These are phyloP conservation scores for Phialophora verrucosa DNA, from an alignment of 2,329 filamentous ascomycete genomes.

Conservation along the genomic window DNA sequence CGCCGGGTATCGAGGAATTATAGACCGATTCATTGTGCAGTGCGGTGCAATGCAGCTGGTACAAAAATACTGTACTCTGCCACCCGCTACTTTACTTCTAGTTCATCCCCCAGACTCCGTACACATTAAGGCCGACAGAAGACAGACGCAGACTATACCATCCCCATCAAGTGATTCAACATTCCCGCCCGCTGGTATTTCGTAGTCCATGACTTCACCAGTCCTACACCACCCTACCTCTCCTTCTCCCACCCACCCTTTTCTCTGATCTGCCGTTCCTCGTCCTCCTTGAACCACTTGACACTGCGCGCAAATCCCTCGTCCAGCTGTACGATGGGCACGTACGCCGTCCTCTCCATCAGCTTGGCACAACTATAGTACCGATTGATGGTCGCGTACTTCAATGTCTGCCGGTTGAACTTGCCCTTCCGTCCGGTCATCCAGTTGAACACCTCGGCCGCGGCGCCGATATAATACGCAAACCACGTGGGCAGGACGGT, in stretches of 20 bases:
- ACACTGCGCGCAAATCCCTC: constrained; percentile 56
- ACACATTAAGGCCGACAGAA: too few species aligned
- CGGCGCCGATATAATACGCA: constrained; percentile 48
- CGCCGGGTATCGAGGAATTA: too few species aligned
- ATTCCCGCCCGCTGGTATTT: background rate
- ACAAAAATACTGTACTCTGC: too few species aligned
- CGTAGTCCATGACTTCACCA: background rate
- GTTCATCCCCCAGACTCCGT: too few species aligned
- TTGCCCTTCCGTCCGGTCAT: constrained; percentile 54
- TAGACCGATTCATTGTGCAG: too few species aligned
- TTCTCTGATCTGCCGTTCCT: constrained; percentile 46
- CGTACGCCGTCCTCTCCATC: constrained; percentile 53
- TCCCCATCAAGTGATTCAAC: background rate
- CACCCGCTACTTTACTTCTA: too few species aligned
- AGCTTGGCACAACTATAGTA: constrained; percentile 57
- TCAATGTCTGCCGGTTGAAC: constrained; percentile 51
- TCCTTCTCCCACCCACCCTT: constrained; percentile 49
- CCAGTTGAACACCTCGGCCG: constrained; percentile 51
- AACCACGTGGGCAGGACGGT: constrained; percentile 50
- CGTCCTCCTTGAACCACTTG: constrained; percentile 37
- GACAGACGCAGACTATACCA: too few species aligned
- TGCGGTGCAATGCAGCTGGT: too few species aligned
- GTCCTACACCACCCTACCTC: background rate
- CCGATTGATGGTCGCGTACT: constrained; percentile 56
- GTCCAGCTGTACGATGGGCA: constrained; percentile 52